Base-by-base conservation (phyloP, 495 filamentous ascomycete genomes). In the Penicillium waksmanii region DNA sequence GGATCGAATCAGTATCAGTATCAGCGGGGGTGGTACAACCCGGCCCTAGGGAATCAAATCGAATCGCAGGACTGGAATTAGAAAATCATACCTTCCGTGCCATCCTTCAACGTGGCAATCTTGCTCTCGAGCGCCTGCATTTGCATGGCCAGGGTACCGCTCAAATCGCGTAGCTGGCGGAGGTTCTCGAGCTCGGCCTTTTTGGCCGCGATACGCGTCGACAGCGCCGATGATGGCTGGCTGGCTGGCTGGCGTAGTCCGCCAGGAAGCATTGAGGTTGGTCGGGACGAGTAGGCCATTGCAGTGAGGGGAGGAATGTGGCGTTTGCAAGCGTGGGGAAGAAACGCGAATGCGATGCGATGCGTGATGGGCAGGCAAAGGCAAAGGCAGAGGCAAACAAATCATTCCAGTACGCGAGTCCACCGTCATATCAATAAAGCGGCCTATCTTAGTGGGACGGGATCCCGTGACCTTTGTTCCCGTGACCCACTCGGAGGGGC, bases 71-170 rank as follows among this genome's bases (percentile, higher is more conserved):
- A 17, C 42, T 44, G 42, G 19, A 19, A 55, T 33, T 47, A 47
- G 42, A 11, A 34, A 52, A 53, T 1, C 46, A 49, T 38, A 93
- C 92, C 92, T 89, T 98, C 92, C 35, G 95, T 96, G 43, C 95
- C 95, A 72, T 96, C 89, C 25, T 91, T 90, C 57, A 98, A 79
- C 17, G 93, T 98, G 27, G 84, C 77, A 44, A 98, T 77, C 73
- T 97, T 97, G 67, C 88, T 85, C 67, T 97, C 91, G 42, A 98
- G 77, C 56, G 86, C 85, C 71, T 96, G 86, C 95, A 98, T 97
- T 74, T 97, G 92, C 55, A 82, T 80, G 15, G 95, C 95, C 36
- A 97, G 80, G 12, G 87, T 90, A 17, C 86, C 91, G 66, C 92
- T 97, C 61, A 98, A 82, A 66, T 96, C 93, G 58, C 92, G 87